Conservation (phyloP, 371 early-diverging fungal genomes). For the Zopfochytrium polystomum region DNA sequence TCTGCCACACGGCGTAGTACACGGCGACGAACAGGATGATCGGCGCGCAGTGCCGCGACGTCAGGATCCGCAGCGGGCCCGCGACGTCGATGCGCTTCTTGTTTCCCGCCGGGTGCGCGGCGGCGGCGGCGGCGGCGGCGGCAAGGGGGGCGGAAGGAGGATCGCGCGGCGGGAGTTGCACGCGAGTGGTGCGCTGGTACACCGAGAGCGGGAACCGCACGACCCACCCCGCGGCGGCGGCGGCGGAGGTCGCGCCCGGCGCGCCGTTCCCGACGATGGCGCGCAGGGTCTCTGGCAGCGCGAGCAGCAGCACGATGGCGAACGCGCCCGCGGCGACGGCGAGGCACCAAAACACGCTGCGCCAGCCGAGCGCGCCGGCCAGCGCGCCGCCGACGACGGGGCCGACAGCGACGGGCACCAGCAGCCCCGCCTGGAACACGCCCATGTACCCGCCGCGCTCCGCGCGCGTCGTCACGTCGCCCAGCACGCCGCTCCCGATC, state of each 20-base stretch:
- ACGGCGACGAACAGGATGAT: neutral
- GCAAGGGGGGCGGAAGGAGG: no score
- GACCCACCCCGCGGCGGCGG: no score
- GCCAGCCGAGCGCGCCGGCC: neutral
- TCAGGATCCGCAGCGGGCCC: no score
- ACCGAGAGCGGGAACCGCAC: no score
- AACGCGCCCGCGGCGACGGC: neutral
- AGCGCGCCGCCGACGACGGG: conserved; percentile 6
- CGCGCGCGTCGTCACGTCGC: neutral
- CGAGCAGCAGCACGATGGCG: neutral
- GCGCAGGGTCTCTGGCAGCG: neutral
- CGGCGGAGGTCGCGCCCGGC: no score
- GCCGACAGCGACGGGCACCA: neutral
- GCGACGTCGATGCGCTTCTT: no score
- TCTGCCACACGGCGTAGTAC: neutral
- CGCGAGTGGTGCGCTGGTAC: no score
- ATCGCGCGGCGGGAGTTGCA: no score
- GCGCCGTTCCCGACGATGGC: neutral
- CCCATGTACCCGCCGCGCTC: conserved; percentile 4
- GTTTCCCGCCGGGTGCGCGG: no score
- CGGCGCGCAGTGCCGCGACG: no score
- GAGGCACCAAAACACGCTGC: neutral
- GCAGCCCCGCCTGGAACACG: neutral
- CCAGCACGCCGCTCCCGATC: neutral
- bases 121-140: no score